Evolutionary conservation across 2,329 filamentous ascomycete genomes (phyloP), one percentile per base, ranked within the genome.

Genomic region (Ascochyta pisi): DNA sequence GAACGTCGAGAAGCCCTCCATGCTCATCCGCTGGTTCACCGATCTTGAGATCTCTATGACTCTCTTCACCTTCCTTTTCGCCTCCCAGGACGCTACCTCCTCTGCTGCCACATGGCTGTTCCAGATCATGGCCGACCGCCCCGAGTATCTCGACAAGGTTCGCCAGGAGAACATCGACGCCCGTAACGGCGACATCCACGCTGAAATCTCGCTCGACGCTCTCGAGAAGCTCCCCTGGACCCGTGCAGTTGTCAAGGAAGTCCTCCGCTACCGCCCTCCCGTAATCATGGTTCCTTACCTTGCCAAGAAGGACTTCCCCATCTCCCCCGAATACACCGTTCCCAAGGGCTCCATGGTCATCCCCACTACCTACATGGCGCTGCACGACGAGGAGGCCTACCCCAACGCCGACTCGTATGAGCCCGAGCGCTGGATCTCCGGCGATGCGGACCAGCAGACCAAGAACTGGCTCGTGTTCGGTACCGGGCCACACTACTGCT

Each of bases 391-490:
- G 35, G 92, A 97, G 54, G 90, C 94, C 8, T 99, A 98, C 76
- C 86, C 90, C 49, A 89, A 95, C 70, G 92, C 95, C 2, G 94
- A 98, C 70, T 75, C 73, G 16, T 85, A 82, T 67, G 77, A 79
- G 38, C 83, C 83, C 0, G 79, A 82, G 50, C 78, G 83, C 42
- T 85, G 83, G 83, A 94, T 94, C 76, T 86, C 84, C 2, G 95
- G 94, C 57, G 90, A 93, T 67, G 95, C 94, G 12, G 93, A 96
- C 77, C 86, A 89, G 76, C 89, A 94, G 65, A 89, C 88, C 73
- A 98, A 97, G 88, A 99, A 98, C 82, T 98, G 89, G 83, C 84
- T 99, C 47, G 93, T 98, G 16, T 98, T 99, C 68, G 95, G 95
- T 69, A 93, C 91, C 16, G 95, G 95, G 7, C 91, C 95, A 67